Base-by-base conservation (phyloP, 768 basidiomycete species). In the Infundibulicybe gibba region DNA sequence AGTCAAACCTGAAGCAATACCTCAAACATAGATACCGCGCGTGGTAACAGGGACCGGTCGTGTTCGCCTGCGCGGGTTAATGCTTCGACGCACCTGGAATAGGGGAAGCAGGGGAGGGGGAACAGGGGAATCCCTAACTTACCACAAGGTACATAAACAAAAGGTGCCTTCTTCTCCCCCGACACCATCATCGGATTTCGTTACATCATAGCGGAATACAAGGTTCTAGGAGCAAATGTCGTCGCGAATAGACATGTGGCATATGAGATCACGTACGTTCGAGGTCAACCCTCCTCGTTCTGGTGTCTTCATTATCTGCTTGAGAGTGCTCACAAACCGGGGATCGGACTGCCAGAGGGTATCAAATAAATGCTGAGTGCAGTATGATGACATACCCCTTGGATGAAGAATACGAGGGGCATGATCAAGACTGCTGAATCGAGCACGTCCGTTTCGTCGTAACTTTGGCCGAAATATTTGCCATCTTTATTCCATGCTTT, bases 341-440 rank as follows among this genome's bases (percentile, higher is more conserved):
- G 92, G 90, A 61, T 98, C 94, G 25, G 84, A 81, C 87, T 90
- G 58, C 0, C 8, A 34, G 14, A 48, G 76, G 34, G 31, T 15
- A 20, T 44, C 40, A 1, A 30, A 38, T 33, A 45, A n/a, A 44
- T 39, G 32, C 13, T 14, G 41, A 15, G 41, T 10, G 35, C 35
- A 17, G 21, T 37, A 40, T 8, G 5, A 32, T 34, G 31, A 72
- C 83, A 54, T 52, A 87, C 88, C 15, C 83, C 81, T 34, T 87
- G 84, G 61, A 85, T 85, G 71, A 97, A 95, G 73, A 95, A 97
- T 30, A 92, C 88, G 32, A 94, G 74, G 1, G 94, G 93, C 88
- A 92, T 93, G 56, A 94, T 92, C 39, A 94, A 71, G 42, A 97
- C 82, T 12, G 93, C 84, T 12, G 90, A 87, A 61, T 97, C 95